Percentiles rank a stretch among this genome's conserved stretches.
phyloP scores from a whole-genome alignment of 2,329 filamentous ascomycete species.

The Xylaria digitata region DNA sequence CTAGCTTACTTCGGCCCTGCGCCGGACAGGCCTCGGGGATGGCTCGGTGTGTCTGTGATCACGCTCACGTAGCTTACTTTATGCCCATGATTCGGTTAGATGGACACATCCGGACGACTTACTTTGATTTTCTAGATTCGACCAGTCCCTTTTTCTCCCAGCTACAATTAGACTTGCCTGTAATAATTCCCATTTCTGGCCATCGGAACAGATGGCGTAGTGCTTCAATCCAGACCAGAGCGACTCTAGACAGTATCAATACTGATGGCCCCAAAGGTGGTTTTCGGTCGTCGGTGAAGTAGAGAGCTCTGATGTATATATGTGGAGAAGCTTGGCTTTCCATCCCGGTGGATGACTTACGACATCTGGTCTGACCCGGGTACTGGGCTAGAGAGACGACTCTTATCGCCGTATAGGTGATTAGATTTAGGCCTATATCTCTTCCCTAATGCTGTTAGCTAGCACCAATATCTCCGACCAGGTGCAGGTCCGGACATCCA shows the following conservation, averaged over 20 bases:
- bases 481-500: too few relatives aligned
- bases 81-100: constrained; percentile 20
- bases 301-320: constrained; percentile 28
- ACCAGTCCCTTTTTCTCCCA: background rate
- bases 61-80: background rate
- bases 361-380: too few relatives aligned
- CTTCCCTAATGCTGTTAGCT: too few relatives aligned
- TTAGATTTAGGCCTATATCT: too few relatives aligned
- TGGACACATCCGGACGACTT: constrained; percentile 7
- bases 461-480: too few relatives aligned
- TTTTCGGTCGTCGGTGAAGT: constrained; percentile 47
- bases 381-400: background rate
- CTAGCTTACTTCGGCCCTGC: constrained; percentile 33
- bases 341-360: constrained; percentile 11
- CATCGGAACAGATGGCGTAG: background rate
- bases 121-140: constrained; percentile 11
- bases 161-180: background rate
- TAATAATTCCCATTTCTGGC: background rate
- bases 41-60: constrained; percentile 36
- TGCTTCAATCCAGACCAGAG: constrained; percentile 4
- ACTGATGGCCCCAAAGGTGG: background rate
- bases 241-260: background rate
- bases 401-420: background rate
- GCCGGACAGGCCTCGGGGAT: constrained; percentile 40
- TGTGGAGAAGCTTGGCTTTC: constrained; percentile 31